Evolutionary conservation across 176 grass and related monocot species (phyloP).

Genomic region (Saccharum spontaneum): DNA sequence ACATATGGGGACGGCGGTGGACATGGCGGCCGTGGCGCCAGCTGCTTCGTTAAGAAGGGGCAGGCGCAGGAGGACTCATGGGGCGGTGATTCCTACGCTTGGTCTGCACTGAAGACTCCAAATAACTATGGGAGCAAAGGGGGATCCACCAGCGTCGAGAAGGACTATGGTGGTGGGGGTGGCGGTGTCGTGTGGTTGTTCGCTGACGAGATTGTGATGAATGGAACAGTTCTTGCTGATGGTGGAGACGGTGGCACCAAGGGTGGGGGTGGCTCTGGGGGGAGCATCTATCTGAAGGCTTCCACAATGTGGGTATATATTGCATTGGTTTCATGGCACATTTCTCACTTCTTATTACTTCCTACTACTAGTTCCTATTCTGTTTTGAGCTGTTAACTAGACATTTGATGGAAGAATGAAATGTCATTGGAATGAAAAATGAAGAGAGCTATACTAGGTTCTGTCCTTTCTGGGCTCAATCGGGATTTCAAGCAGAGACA

Average conservation of each 20-base stretch:
- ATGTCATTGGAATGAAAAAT: neutral
- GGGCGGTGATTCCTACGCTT: conserved; percentile 88
- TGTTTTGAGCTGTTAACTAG: neutral
- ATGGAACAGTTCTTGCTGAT: conserved; percentile 66
- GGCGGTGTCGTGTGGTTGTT: conserved; percentile 79
- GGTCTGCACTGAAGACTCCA: conserved; percentile 58
- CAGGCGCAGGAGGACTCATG: conserved; percentile 85
- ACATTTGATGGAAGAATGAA: neutral
- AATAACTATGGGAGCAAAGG: conserved; percentile 86
- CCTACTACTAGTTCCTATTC: conserved; percentile 7
- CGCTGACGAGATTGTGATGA: conserved; percentile 57
- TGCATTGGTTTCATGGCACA: neutral
- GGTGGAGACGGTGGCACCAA: conserved; percentile 70
- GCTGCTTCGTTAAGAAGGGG: conserved; percentile 71
- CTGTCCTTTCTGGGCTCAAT: neutral
- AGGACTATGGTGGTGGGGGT: conserved; percentile 85
- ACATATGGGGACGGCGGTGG: conserved; percentile 80
- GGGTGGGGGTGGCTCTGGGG: conserved; percentile 91
- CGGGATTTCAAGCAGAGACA: neutral
- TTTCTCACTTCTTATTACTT: neutral
- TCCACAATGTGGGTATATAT: conserved; percentile 68
- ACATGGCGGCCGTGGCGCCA: conserved; percentile 80
- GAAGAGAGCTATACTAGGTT: neutral
- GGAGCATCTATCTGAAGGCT: conserved; percentile 84
- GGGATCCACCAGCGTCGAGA: conserved; percentile 72